Evolutionary conservation across 192 early-diverging fungal genomes (phyloP).

Genomic region (Rhizophagus prolifer): DNA sequence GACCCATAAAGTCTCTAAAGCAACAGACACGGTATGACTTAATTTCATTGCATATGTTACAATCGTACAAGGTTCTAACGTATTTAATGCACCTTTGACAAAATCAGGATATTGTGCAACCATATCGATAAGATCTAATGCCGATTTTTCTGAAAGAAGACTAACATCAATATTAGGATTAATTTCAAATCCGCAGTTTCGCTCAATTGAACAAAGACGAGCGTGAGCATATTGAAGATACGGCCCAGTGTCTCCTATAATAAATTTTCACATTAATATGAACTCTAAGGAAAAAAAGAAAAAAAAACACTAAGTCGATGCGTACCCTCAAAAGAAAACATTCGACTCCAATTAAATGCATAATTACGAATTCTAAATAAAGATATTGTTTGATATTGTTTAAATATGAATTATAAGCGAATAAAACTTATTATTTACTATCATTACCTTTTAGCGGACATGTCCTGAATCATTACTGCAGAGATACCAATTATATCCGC

Average conservation of each 20-base stretch:
- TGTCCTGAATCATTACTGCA: conserved; percentile 90
- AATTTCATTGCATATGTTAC: conserved; percentile 85
- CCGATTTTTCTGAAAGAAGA: conserved; percentile 68
- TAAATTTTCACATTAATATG: too few species aligned
- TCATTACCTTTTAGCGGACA: conserved; percentile 56
- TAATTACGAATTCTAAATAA: conserved; percentile 92
- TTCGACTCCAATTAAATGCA: conserved; percentile 86
- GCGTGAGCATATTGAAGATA: conserved; percentile 99
- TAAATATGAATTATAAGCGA: neutral
- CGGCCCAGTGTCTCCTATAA: conserved; percentile 83
- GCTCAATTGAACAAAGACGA: conserved; percentile 93
- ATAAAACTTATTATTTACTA: neutral
- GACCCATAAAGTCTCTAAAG: conserved; percentile 77
- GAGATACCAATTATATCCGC: conserved; percentile 91
- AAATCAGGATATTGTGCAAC: conserved; percentile 87
- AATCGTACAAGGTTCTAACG: conserved; percentile 82
- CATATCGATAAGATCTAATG: conserved; percentile 69
- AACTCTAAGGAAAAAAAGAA: too few species aligned
- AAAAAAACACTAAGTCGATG: neutral
- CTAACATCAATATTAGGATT: conserved; percentile 66
- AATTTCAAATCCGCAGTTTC: conserved; percentile 63
- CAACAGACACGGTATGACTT: conserved; percentile 75
- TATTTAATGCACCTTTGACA: conserved; percentile 60
- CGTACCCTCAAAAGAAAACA: conserved; percentile 90
- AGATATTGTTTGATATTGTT: neutral